phyloP scores from a whole-genome alignment of 1,139 yeast species.

The Protomyces gravidus region DNA sequence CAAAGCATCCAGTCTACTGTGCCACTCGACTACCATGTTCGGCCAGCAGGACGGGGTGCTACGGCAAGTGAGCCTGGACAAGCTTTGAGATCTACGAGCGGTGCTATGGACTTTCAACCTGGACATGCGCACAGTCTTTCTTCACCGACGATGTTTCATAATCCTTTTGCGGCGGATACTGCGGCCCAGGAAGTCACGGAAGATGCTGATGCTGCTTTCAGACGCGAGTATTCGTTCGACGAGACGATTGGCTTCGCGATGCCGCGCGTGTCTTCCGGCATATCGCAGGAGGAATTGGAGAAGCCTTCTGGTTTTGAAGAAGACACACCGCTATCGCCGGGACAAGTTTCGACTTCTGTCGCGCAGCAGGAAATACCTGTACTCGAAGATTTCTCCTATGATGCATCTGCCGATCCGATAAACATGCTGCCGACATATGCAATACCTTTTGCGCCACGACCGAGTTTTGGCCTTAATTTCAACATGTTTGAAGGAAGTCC shows the following conservation, averaged over 20 bases:
- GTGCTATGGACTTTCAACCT: not conserved
- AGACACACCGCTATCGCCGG: conserved; percentile 1
- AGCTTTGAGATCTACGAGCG: not conserved
- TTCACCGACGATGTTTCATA: not conserved
- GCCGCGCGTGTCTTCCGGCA: not conserved
- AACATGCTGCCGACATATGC: not conserved
- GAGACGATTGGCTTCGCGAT: not conserved
- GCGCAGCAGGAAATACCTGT: not conserved
- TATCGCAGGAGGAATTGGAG: not conserved
- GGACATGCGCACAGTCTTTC: not conserved
- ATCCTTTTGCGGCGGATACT: not conserved
- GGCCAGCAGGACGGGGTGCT: not conserved
- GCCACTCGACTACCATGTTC: conserved; percentile 17
- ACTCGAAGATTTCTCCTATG: not conserved
- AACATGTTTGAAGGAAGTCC: conserved; percentile 31
- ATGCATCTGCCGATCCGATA: not conserved
- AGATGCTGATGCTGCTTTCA: not conserved
- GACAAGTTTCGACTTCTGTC: not conserved
- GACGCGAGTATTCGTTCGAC: not conserved
- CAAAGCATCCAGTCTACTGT: conserved; percentile 23
- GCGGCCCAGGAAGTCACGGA: not conserved
- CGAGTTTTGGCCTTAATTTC: conserved; percentile 11
- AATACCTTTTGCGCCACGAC: not conserved
- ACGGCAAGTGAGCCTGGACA: not conserved
- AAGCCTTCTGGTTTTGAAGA: not conserved